A percentile compares a stretch with the other conserved stretches of the same genome.
Conservation (phyloP, 2,329 filamentous ascomycete genomes). For the Nemania serpens region DNA sequence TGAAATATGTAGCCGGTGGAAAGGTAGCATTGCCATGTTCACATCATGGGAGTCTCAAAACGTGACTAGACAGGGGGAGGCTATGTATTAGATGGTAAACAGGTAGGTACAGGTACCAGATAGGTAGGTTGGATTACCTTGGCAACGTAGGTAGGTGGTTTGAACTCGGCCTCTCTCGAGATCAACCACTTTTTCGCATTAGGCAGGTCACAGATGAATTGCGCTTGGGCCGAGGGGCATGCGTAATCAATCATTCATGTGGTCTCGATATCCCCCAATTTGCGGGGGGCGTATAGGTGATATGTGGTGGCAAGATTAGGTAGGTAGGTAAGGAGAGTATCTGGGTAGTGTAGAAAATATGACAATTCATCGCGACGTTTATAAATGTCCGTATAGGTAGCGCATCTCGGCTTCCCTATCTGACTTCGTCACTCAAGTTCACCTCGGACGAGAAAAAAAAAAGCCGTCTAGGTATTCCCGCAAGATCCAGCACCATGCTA, state of each 20-base stretch:
- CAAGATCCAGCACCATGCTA: conserved; percentile 17
- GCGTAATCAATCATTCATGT: not conserved
- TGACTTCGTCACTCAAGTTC: not conserved
- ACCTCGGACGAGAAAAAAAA: not conserved
- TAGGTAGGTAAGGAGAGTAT: too few species aligned
- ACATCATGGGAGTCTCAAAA: not conserved
- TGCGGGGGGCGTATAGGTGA: too few species aligned
- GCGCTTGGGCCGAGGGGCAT: not conserved
- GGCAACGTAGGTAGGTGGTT: too few species aligned
- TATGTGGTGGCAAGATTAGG: too few species aligned
- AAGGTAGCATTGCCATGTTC: not conserved
- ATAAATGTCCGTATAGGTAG: not conserved
- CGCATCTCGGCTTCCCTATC: not conserved
- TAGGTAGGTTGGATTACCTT: too few species aligned
- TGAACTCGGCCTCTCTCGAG: not conserved
- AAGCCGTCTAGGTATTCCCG: not conserved
- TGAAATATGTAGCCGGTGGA: not conserved
- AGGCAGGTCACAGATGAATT: conserved; percentile 23
- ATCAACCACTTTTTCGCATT: conserved; percentile 11
- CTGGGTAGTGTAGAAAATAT: too few species aligned
- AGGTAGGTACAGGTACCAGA: too few species aligned
- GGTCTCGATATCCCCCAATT: not conserved
- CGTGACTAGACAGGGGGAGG: not conserved
- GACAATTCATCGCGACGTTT: not conserved
- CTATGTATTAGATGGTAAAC: too few species aligned